Base-by-base conservation (phyloP, 352 stramenopile species). In the Globisporangium spinosum region DNA sequence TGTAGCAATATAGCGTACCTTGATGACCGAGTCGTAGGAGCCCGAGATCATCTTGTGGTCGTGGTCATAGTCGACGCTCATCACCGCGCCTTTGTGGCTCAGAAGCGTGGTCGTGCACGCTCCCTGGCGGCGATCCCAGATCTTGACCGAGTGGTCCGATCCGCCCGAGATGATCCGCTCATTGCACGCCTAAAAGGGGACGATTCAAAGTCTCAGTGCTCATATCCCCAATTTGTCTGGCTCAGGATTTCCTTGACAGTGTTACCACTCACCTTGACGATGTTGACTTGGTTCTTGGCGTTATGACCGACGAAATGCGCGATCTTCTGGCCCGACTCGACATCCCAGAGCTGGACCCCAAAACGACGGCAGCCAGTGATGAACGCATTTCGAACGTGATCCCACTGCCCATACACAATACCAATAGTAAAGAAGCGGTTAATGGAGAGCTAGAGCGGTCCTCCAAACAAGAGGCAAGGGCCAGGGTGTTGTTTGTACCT, bases 21-120 rank as follows among this genome's bases (percentile, higher is more conserved):
- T 77, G 64, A 73, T 75, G 32, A 66, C 64, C 27, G 64, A 64
- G 54, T 77, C 72, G 40, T 77, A 77, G n/a, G 72, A 75, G 51
- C 72, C 72, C 25, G 72, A 77, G 27, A 74, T 58, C 5, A 75
- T 66, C 4, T 60, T 34, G 9, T 70, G 45, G 35, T 73, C 65
- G n/a, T 59, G 49, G n/a, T 75, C 49, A 25, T 73, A 64, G 58
- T 77, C 72, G 6, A 77, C 72, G 22, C 61, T 70, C 72, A 77
- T 77, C 29, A 77, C 69, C 13, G 71, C 68, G 10, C 71, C 71
- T 34, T 56, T 62, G 57, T 77, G 72, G 3, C 64, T 64, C 1
- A 65, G 12, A 2, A 77, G 51, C 9, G 72, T 77, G 62, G 15
- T 56, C 3, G 55, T 35, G 20, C 64, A 75, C 2, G 72, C 29